A percentile compares a stretch with the other conserved stretches of the same genome.
These are phyloP conservation scores for Cryptosporidium muris DNA, from an alignment of 169 alveolate genomes.

Conservation along the genomic window DNA sequence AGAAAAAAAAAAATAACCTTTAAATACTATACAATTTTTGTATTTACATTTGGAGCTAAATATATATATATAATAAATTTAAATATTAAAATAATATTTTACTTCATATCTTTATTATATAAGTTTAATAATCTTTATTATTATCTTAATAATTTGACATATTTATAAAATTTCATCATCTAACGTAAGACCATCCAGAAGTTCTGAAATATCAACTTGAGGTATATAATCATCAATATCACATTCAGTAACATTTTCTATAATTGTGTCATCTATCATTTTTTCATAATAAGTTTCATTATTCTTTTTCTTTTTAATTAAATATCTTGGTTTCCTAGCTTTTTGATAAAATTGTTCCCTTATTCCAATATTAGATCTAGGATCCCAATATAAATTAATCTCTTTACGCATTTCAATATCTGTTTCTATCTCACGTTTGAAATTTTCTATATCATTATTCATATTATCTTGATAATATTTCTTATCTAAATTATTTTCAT, in stretches of 20 bases:
- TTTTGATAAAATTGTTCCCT: constrained; percentile 31
- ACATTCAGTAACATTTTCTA: background rate
- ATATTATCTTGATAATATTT: constrained; percentile 25
- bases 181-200: constrained; percentile 58
- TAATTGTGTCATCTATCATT: background rate
- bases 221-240: constrained; percentile 5
- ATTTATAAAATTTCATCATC: background rate
- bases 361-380: constrained; percentile 42
- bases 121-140: background rate
- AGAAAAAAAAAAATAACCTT: background rate
- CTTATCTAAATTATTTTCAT: background rate
- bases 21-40: background rate
- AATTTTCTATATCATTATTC: constrained; percentile 81
- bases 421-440: constrained; percentile 87
- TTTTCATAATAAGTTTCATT: constrained; percentile 2
- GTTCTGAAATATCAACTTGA: constrained; percentile 62
- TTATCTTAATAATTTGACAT: background rate
- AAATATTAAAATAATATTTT: background rate
- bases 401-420: constrained; percentile 85
- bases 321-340: constrained; percentile 62
- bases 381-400: constrained; percentile 83
- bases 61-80: no score
- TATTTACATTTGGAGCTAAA: background rate
- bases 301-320: constrained; percentile 25
- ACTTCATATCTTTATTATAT: background rate